Evolutionary conservation across 2,329 filamentous ascomycete genomes (phyloP).

Genomic region (Hortaea werneckii): DNA sequence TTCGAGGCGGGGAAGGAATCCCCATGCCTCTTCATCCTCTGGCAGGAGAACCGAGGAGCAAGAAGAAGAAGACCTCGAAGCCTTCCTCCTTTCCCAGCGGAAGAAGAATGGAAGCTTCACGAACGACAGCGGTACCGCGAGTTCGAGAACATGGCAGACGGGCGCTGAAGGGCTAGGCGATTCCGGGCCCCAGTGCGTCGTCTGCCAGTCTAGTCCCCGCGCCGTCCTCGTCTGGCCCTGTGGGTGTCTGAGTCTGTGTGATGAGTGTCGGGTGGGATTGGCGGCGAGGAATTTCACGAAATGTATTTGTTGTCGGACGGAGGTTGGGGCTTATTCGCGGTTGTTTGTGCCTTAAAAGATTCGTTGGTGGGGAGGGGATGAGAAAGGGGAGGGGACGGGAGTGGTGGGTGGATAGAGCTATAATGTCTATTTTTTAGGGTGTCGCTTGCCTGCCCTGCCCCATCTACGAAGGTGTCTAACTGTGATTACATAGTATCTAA

Average conservation of each 20-base stretch:
- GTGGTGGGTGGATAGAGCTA: too few species aligned
- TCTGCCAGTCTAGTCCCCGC: constrained; percentile 77
- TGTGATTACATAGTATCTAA: too few species aligned
- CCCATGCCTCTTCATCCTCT: constrained; percentile 18
- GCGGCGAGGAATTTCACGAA: constrained; percentile 97
- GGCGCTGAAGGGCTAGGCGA: constrained; percentile 66
- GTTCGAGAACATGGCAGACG: constrained; percentile 47
- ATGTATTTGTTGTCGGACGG: constrained; percentile 85
- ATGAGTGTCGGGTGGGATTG: constrained; percentile 85
- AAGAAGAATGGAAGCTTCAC: constrained; percentile 32
- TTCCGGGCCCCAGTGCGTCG: constrained; percentile 75
- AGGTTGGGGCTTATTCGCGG: constrained; percentile 80
- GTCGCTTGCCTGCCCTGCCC: too few species aligned
- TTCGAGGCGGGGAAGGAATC: constrained; percentile 30
- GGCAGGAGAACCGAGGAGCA: constrained; percentile 35
- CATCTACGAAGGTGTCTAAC: too few species aligned
- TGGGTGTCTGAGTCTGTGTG: constrained; percentile 84
- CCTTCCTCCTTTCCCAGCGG: constrained; percentile 47
- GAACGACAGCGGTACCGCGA: constrained; percentile 6
- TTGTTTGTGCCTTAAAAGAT: constrained; percentile 68
- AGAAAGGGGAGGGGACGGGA: too few species aligned
- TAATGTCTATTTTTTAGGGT: too few species aligned
- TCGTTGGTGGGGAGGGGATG: not conserved
- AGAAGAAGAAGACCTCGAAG: constrained; percentile 49
- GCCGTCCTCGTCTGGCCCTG: constrained; percentile 96